Evolutionary conservation across 129 eudicot genomes (phyloP).

Genomic region (Dittrichia graveolens): DNA sequence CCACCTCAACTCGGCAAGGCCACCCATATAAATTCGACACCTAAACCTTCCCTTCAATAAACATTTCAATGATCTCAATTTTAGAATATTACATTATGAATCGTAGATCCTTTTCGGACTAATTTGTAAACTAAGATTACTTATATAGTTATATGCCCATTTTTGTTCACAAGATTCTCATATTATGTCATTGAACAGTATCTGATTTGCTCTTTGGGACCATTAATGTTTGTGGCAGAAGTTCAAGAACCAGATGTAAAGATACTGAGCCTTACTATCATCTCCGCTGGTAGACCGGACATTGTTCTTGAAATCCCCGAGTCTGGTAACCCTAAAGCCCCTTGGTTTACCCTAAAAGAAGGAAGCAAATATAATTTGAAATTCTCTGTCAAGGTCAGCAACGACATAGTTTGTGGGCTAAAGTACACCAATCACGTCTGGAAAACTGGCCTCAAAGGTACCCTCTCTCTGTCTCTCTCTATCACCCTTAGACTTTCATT

Average conservation of each 20-base stretch:
- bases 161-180: not conserved
- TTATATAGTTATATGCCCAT: not conserved
- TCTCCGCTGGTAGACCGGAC: conserved; percentile 57
- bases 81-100: no score
- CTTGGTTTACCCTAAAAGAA: conserved; percentile 86
- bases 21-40: no score
- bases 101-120: no score
- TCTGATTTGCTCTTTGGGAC: conserved; percentile 8
- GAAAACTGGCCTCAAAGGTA: conserved; percentile 91
- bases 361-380: conserved; percentile 64
- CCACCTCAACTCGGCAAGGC: no score
- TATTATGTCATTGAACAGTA: not conserved
- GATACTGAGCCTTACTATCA: conserved; percentile 66
- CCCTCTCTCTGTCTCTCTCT: not conserved
- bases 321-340: conserved; percentile 58
- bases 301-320: conserved; percentile 70
- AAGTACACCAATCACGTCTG: conserved; percentile 78
- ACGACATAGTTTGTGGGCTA: conserved; percentile 82
- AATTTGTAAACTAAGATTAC: no score
- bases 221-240: conserved; percentile 36
- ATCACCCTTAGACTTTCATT: not conserved
- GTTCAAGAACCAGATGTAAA: conserved; percentile 78
- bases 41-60: no score
- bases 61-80: no score
- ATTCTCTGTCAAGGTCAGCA: conserved; percentile 69